phyloP scores from a whole-genome alignment of 192 early-diverging fungal species.

The Glomus cerebriforme region DNA sequence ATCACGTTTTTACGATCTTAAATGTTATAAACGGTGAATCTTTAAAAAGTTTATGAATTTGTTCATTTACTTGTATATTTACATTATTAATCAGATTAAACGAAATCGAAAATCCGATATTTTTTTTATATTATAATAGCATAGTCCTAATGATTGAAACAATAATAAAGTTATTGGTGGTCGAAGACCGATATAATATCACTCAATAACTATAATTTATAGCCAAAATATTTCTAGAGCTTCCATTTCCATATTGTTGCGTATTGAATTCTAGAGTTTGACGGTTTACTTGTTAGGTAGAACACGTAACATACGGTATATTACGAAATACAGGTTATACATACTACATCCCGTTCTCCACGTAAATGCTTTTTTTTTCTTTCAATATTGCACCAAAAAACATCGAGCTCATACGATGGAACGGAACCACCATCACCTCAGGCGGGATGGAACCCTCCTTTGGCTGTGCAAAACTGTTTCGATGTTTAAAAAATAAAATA shows the following conservation, averaged over 20 bases:
- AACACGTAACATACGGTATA: background rate
- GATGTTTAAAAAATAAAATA: constrained; percentile 1
- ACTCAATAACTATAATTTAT: too few relatives aligned
- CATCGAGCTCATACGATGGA: background rate
- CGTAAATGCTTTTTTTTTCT: background rate
- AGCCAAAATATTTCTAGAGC: too few relatives aligned
- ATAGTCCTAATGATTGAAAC: too few relatives aligned
- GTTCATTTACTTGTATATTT: too few relatives aligned
- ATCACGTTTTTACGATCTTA: too few relatives aligned
- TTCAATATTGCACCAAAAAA: background rate
- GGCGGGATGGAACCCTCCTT: background rate
- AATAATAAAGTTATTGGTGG: too few relatives aligned
- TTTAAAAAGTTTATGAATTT: too few relatives aligned
- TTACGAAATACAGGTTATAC: background rate
- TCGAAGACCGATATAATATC: too few relatives aligned
- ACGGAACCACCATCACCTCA: background rate
- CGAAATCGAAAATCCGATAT: too few relatives aligned
- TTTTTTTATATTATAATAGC: too few relatives aligned
- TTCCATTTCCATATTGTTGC: constrained; percentile 6
- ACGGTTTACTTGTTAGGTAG: background rate
- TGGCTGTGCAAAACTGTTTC: background rate
- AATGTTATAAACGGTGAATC: too few relatives aligned
- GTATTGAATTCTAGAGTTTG: background rate
- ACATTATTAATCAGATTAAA: too few relatives aligned
- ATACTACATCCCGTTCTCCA: background rate